Evolutionary conservation across 768 basidiomycete species (phyloP).

Genomic region (Coprinopsis sp.): DNA sequence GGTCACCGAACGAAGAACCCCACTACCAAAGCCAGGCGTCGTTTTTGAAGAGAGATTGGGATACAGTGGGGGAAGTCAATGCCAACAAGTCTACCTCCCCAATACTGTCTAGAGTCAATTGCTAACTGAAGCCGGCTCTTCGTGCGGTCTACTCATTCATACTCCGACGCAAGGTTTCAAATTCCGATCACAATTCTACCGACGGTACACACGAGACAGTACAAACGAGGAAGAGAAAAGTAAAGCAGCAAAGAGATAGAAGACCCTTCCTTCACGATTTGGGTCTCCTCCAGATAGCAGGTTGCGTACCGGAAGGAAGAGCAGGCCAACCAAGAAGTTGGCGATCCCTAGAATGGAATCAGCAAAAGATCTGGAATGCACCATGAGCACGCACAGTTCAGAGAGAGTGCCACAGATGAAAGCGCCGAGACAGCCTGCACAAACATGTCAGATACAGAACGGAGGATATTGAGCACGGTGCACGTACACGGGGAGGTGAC

Average conservation of each 20-base stretch:
- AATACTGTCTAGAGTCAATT: slow-evolving; percentile 35
- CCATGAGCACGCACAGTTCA: slow-evolving; percentile 51
- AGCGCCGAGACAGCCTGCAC: slow-evolving; percentile 72
- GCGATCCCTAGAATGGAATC: slow-evolving; percentile 54
- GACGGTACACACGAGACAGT: slow-evolving; percentile 36
- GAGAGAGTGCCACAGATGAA: slow-evolving; percentile 67
- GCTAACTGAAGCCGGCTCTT: too few relatives aligned
- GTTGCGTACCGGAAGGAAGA: slow-evolving; percentile 83
- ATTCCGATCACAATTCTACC: slow-evolving; percentile 23
- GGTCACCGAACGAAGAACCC: slow-evolving; percentile 67
- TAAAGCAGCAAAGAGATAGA: slow-evolving; percentile 73
- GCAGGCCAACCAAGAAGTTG: slow-evolving; percentile 81
- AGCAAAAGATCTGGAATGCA: slow-evolving; percentile 2
- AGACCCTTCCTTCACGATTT: slow-evolving; percentile 78
- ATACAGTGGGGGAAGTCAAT: slow-evolving; percentile 30
- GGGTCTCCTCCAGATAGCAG: slow-evolving; percentile 56
- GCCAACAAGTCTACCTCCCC: slow-evolving; percentile 33
- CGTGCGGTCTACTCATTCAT: slow-evolving; percentile 14
- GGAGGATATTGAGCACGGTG: not conserved
- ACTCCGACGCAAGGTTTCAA: slow-evolving; percentile 29
- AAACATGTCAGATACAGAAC: slow-evolving; percentile 6
- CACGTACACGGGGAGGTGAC: slow-evolving; percentile 67
- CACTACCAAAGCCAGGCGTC: slow-evolving; percentile 69
- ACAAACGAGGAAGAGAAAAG: slow-evolving; percentile 38
- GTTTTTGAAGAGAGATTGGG: slow-evolving; percentile 51